Evolutionary conservation across 345 rosid species (phyloP), one percentile per base, ranked within the genome.

Genomic region (Brassica rapa): DNA sequence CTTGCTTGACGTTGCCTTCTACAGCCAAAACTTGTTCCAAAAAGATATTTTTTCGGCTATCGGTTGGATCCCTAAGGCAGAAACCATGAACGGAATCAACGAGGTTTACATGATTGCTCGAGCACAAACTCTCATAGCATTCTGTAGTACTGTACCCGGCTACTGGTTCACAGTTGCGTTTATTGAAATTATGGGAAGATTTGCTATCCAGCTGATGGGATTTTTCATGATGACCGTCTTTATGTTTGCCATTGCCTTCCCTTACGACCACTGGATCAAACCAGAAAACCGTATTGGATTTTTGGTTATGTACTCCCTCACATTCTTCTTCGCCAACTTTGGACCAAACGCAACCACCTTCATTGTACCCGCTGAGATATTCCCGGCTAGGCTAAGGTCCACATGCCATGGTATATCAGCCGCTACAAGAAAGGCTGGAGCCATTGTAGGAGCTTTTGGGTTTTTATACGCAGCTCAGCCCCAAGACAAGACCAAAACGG

Each of bases 301-400:
- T 2, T 88, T 91, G 15, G 57, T 82, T 0, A 79, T 89, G 57
- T 91, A 91, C 78, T 86, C 91, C 0, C 66, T 91, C 5, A 87
- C 96, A 0, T 91, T 91, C 73, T 91, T 91, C 84, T 91, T 91
- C 24, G 85, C 96, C 7, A 91, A 91, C 37, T 91, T 91, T 5
- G 92, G 92, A 4, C 93, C 96, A 1, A 91, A 88, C 12, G 88
- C 93, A 32, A 89, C 91, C 3, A 91, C 96, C 3, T 91, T 88
- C 59, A 81, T 88, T 4, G 92, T 88, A 51, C 57, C 57, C 8
- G 57, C 57, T 51, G 57, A 51, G 57, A 51, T 51, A n/a, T 51
- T 51, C 57, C 96, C 92, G 0, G 91, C 93, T 0, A 87, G 93
- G 70, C 24, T 87, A 35, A 85, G 93, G 57, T 51, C 57, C 57